A percentile compares a stretch with the other conserved stretches of the same genome.
phyloP scores from a whole-genome alignment of 768 basidiomycete genomes.

The Phallus indusiatus region DNA sequence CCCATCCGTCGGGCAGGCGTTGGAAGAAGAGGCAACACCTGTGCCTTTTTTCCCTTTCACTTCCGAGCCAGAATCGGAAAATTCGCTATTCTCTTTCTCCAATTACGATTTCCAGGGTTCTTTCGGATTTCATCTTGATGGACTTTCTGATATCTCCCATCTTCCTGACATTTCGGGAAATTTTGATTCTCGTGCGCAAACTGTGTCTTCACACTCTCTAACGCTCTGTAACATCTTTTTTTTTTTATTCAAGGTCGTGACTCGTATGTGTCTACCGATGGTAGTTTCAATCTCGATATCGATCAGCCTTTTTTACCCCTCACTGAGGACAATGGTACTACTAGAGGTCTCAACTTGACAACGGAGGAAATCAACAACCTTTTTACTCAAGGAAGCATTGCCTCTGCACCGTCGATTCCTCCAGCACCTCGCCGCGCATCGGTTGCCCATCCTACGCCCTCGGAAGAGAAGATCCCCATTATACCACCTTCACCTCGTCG shows the following conservation, averaged over 20 bases:
- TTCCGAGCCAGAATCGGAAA: constrained; percentile 4
- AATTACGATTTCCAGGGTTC: constrained; percentile 1
- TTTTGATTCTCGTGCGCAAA: not conserved
- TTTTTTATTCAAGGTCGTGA: constrained; percentile 1
- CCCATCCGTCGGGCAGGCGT: not conserved
- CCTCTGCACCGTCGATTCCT: not conserved
- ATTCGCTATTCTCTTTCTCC: constrained; percentile 2
- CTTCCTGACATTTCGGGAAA: not conserved
- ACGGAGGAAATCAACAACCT: not conserved
- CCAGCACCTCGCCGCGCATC: not conserved
- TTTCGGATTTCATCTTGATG: constrained; percentile 4
- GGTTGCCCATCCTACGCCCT: not conserved
- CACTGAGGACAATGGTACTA: not conserved
- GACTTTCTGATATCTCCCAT: not conserved
- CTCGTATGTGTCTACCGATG: not conserved
- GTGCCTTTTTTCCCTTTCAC: constrained; percentile 7
- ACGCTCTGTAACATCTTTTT: not conserved
- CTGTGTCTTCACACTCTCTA: not conserved
- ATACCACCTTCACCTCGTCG: not conserved
- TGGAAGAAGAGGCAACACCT: not conserved
- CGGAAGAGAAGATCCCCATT: not conserved
- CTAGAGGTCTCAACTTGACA: not conserved
- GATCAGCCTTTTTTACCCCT: not conserved
- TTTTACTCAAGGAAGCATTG: not conserved
- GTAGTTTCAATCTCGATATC: not conserved